Percentiles rank a stretch among this genome's conserved stretches.
Evolutionary conservation across 768 basidiomycete genomes (phyloP).

Genomic region (Boletus speciosus): DNA sequence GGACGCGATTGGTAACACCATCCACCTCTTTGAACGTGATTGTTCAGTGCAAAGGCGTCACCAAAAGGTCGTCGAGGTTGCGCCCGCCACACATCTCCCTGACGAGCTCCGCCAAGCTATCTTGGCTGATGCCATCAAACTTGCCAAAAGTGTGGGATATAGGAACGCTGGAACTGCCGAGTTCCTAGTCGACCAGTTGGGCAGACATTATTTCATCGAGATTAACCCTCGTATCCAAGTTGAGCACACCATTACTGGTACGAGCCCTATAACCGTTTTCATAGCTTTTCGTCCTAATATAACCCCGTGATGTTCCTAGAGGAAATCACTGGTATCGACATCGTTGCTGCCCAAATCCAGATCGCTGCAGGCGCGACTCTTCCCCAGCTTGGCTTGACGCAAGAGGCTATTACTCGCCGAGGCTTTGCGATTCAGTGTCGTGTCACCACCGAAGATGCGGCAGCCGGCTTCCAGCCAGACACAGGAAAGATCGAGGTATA

Average conservation of each 20-base stretch:
- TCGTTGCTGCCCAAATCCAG: conserved; percentile 98
- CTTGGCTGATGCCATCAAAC: conserved; percentile 85
- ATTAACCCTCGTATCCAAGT: conserved; percentile 99
- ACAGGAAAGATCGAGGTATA: conserved; percentile 99
- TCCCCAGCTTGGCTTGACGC: conserved; percentile 90
- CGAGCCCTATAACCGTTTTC: conserved; percentile 13
- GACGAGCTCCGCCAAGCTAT: conserved; percentile 90
- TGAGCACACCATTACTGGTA: conserved; percentile 98
- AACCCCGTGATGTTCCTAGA: conserved; percentile 47
- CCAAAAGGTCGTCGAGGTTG: conserved; percentile 99
- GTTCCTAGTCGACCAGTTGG: conserved; percentile 96
- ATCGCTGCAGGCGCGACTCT: conserved; percentile 98
- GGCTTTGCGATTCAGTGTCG: conserved; percentile 99
- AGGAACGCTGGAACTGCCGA: conserved; percentile 97
- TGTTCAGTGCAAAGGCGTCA: conserved; percentile 98
- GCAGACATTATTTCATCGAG: conserved; percentile 98
- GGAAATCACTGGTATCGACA: conserved; percentile 99
- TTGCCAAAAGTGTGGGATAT: conserved; percentile 91
- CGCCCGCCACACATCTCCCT: conserved; percentile 90
- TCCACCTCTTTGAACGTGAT: conserved; percentile 98
- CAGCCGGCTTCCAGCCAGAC: conserved; percentile 92
- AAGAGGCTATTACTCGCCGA: conserved; percentile 92
- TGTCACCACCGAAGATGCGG: conserved; percentile 95
- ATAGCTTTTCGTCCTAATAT: neutral
- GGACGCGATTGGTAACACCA: conserved; percentile 87